A percentile compares a stretch with the other conserved stretches of the same genome.
These are phyloP conservation scores for Coix lacrymajobi DNA, from an alignment of 176 grass and related monocot species.

Conservation along the genomic window DNA sequence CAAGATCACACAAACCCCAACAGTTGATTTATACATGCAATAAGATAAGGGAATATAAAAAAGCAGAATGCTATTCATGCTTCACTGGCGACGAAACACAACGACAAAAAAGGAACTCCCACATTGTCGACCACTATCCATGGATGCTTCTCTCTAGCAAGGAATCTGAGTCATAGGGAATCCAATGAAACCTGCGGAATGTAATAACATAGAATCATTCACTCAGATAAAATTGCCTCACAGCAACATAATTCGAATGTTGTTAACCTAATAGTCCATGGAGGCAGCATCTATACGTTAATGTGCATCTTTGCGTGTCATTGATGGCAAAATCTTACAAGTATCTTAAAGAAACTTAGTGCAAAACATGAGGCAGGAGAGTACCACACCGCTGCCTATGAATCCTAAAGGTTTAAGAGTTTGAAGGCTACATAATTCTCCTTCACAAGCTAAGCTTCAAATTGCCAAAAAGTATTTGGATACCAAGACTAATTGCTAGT, in stretches of 20 bases:
- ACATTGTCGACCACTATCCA: slow-evolving; percentile 17
- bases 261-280: not conserved
- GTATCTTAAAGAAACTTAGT: not conserved
- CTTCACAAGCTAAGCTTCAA: not conserved
- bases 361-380: not conserved
- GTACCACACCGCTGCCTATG: not conserved
- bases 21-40: slow-evolving; percentile 28
- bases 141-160: slow-evolving; percentile 28
- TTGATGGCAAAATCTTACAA: not conserved
- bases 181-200: slow-evolving; percentile 34
- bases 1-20: slow-evolving; percentile 15
- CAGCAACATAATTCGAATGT: not conserved
- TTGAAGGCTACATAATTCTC: not conserved
- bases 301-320: not conserved
- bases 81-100: slow-evolving; percentile 22
- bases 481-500: not conserved
- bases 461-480: not conserved
- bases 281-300: not conserved
- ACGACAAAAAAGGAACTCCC: not conserved
- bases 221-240: not conserved
- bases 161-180: slow-evolving; percentile 39
- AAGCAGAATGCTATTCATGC: slow-evolving; percentile 17
- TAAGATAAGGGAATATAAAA: not conserved
- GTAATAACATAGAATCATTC: not conserved
- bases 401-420: not conserved